These are phyloP conservation scores for Citrus mangshanensis DNA, from an alignment of 345 rosid genomes.

Conservation along the genomic window DNA sequence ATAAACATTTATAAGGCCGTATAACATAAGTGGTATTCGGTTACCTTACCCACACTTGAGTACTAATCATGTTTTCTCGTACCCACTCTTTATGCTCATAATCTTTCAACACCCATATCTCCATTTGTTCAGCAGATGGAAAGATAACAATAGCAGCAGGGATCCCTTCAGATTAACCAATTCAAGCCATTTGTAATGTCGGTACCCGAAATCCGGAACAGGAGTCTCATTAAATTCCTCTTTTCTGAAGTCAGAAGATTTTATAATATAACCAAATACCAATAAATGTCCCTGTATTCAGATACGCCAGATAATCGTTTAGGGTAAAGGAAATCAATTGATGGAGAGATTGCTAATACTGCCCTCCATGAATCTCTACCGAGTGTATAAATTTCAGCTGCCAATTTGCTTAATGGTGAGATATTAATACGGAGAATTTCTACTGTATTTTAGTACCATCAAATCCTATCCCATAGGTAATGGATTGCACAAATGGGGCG, in stretches of 20 bases:
- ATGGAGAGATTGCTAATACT: not conserved
- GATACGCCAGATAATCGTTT: not conserved
- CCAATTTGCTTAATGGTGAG: not conserved
- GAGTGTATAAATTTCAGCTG: not conserved
- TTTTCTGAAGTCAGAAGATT: too few species aligned
- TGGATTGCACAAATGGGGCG: too few species aligned
- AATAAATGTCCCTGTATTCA: not conserved
- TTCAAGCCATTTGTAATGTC: not conserved
- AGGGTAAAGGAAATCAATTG: not conserved
- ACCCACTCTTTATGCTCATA: not conserved
- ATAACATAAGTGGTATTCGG: too few species aligned
- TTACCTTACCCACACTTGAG: not conserved
- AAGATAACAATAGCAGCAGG: not conserved
- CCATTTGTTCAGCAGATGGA: not conserved
- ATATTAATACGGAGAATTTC: not conserved
- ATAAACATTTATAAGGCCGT: too few species aligned
- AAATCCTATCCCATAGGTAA: not conserved
- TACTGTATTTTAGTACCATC: not conserved
- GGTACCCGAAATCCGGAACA: too few species aligned
- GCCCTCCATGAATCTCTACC: not conserved
- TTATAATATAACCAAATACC: too few species aligned
- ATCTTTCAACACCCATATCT: not conserved
- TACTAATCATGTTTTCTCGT: not conserved
- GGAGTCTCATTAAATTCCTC: too few species aligned
- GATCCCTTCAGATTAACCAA: not conserved